phyloP scores from a whole-genome alignment of 116 monocot genomes.

The Cymodocea nodosa region DNA sequence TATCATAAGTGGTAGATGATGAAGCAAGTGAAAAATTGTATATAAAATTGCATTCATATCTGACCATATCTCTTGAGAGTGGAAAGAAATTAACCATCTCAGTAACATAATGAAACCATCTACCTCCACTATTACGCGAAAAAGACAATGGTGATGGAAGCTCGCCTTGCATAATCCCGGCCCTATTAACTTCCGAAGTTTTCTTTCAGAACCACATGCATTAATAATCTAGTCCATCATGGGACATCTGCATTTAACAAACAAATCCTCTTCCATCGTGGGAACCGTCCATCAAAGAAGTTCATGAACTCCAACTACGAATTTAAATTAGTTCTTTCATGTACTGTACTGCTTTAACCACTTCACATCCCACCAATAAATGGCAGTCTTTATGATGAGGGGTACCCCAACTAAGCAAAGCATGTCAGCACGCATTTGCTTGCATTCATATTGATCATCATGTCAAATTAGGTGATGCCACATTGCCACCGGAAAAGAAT shows the following conservation, averaged over 20 bases:
- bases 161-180: neutral
- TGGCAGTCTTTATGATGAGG: neutral
- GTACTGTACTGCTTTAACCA: neutral
- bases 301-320: neutral
- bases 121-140: neutral
- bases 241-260: neutral
- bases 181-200: neutral
- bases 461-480: neutral
- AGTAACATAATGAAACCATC: neutral
- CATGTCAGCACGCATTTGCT: neutral
- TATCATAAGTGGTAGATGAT: conserved; percentile 4
- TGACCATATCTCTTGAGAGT: neutral
- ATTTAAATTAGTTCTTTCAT: neutral
- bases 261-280: neutral
- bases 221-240: neutral
- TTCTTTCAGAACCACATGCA: neutral
- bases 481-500: neutral
- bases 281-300: neutral
- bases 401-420: neutral
- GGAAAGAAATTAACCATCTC: neutral
- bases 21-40: neutral
- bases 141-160: neutral
- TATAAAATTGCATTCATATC: conserved; percentile 4
- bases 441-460: neutral
- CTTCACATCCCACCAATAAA: neutral